These are phyloP conservation scores for Ascochyta lentis DNA, from an alignment of 2,329 filamentous ascomycete species.

Conservation along the genomic window DNA sequence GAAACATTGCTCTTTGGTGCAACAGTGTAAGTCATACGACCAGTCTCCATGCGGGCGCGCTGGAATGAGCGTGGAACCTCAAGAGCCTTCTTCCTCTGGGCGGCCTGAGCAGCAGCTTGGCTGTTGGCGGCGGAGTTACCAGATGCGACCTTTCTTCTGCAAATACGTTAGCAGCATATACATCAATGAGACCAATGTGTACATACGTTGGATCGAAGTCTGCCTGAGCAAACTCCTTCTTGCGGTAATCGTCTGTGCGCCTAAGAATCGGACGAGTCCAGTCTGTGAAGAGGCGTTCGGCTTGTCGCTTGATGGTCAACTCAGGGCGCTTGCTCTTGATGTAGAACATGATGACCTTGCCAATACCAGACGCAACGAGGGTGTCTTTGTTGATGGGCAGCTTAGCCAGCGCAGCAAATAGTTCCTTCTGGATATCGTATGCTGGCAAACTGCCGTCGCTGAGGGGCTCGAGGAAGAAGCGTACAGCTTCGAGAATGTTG, in stretches of 20 bases:
- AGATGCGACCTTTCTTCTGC: constrained; percentile 38
- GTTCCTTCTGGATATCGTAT: constrained; percentile 95
- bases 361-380: constrained; percentile 88
- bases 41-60: constrained; percentile 65
- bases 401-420: constrained; percentile 80
- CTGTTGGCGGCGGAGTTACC: constrained; percentile 34
- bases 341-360: constrained; percentile 96
- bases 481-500: constrained; percentile 92
- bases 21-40: constrained; percentile 67
- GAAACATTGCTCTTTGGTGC: constrained; percentile 64
- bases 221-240: constrained; percentile 71
- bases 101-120: constrained; percentile 43
- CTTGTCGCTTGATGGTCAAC: constrained; percentile 87
- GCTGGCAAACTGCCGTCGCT: constrained; percentile 93
- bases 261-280: constrained; percentile 96
- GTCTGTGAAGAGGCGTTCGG: constrained; percentile 88
- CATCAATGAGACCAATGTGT: not conserved
- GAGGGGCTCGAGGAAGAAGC: constrained; percentile 95
- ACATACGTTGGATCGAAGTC: constrained; percentile 65
- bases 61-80: constrained; percentile 62
- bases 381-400: constrained; percentile 91
- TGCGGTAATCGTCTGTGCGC: constrained; percentile 92
- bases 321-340: constrained; percentile 93
- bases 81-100: constrained; percentile 56
- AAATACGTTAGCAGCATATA: constrained; percentile 23